Base-by-base conservation (phyloP, 805 yeast genomes). In the Torulaspora gathmanii region DNA sequence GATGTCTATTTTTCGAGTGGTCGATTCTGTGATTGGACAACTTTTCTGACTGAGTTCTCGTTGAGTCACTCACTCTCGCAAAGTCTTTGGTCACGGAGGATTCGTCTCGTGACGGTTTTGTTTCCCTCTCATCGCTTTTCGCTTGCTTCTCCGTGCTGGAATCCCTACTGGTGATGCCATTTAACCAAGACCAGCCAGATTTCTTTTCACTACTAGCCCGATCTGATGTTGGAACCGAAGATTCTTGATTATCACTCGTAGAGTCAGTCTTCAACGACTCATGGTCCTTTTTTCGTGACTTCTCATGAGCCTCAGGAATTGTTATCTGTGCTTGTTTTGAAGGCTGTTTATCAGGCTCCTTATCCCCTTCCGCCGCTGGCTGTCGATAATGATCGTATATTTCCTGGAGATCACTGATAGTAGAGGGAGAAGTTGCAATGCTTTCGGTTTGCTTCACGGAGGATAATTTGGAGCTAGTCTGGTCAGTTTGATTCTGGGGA, bases 1-100 rank as follows among this genome's bases (percentile, higher is more conserved):
- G 41, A 42, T 69, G 71, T 47, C 71, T 62, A 45, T 67, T 66
- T 44, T 70, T 61, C 3, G 70, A 55, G 44, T 68, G 71, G 42
- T 67, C 67, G 7, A 54, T 51, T 41, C 53, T 52, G 16, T 46
- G 52, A 20, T 46, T 38, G 2, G 44, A 49, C 10, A 42, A 17
- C 22, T 46, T 49, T 17, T 45, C 49, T 8, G 40, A 39, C 11
- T 45, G 45, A 8, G 44, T 38, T 11, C 44, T 39, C 29, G 38
- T 37, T 12, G 29, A 40, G 11, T 37, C 40, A 15, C 47, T 47
- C 4, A 46, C 34, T 31, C 45, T 52, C 23, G 41, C 43, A 35
- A 47, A 50, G 31, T 48, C 51, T 20, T 42, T 45, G 12, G 37
- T 40, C n/a, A 30, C 15, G 12, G 17, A n/a, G n/a, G 27, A 28